Base-by-base conservation (phyloP, 2,329 filamentous ascomycete genomes). In the Apiospora rasikravindrae region DNA sequence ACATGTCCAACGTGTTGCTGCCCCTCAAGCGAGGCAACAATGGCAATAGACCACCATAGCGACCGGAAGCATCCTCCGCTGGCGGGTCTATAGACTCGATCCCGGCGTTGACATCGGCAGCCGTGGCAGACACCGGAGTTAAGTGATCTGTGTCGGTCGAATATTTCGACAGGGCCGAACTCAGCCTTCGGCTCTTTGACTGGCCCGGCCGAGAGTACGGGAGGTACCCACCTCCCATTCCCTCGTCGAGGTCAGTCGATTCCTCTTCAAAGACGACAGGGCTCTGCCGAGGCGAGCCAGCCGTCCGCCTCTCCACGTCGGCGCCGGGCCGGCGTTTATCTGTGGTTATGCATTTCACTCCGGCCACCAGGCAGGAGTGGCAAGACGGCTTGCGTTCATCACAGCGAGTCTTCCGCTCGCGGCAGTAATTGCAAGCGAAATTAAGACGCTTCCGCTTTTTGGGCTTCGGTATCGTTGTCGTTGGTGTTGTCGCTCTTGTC, bases 11-110 rank as follows among this genome's bases (percentile, higher is more conserved):
- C 26, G 71, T 71, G 8, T 67, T 69, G 66, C 44, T 73, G 1
- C 70, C 70, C n/a, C 57, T 29, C 2, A 57, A 29, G 8, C 66
- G 72, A 6, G 66, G 64, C 26, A 73, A 6, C n/a, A 73, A 45
- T 10, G 70, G 72, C 42, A 71, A 19, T 37, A 64, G 80, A 0
- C 81, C 82, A 6, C 73, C 84, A 69, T 81, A 84, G 6, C 68
- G 68, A 5, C 49, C 68, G 0, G 68, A 51, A 1, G 68, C 68
- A 4, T 57, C 68, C 37, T 71, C 71, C 2, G 72, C 61, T 4
- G 49, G 66, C 26, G 61, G 71, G 19, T 70, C 61, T 13, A 70
- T 51, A 42, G 26, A n/a, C 22, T 72, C 71, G 16, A 61, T 42
- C 24, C 70, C 71, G 53, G 37, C 29, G 37, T 67, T 29, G 44